Conservation (phyloP, 371 early-diverging fungal genomes). For the Neoconidiobolus thromboides region DNA sequence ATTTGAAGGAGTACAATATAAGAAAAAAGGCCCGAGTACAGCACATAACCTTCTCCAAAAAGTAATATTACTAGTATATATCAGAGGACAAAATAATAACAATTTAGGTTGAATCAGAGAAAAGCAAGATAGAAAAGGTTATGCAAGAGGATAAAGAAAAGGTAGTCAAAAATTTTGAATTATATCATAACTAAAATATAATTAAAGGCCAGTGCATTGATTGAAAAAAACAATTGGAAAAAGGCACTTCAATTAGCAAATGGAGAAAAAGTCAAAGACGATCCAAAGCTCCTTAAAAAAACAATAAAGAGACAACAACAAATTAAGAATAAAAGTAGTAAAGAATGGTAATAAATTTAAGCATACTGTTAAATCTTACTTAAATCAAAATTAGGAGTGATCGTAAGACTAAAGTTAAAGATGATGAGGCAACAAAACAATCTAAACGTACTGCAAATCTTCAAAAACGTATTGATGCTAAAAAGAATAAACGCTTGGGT, state of each 20-base stretch:
- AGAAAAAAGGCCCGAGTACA: constrained; percentile 57
- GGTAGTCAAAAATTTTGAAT: constrained; percentile 25
- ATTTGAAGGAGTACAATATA: constrained; percentile 23
- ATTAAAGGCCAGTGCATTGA: constrained; percentile 32
- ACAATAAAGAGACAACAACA: constrained; percentile 69
- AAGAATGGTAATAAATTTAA: constrained; percentile 35
- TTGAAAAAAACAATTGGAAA: constrained; percentile 61
- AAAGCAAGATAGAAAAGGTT: constrained; percentile 47
- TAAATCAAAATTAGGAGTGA: constrained; percentile 21
- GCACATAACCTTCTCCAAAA: constrained; percentile 52
- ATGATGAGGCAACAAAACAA: constrained; percentile 39
- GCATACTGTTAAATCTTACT: not conserved
- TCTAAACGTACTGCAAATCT: constrained; percentile 62
- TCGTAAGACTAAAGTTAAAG: constrained; percentile 40
- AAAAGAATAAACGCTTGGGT: constrained; percentile 29
- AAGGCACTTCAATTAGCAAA: constrained; percentile 58
- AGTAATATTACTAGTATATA: constrained; percentile 11
- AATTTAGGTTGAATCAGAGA: constrained; percentile 48
- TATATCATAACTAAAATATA: not conserved
- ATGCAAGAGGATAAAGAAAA: constrained; percentile 17
- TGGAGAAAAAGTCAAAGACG: constrained; percentile 83
- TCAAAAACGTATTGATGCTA: constrained; percentile 46
- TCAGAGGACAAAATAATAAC: constrained; percentile 14
- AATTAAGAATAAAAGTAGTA: constrained; percentile 58
- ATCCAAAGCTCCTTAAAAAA: constrained; percentile 71